Evolutionary conservation across 2,329 filamentous ascomycete species (phyloP).

Genomic region (Aspergillus novofumigatus): DNA sequence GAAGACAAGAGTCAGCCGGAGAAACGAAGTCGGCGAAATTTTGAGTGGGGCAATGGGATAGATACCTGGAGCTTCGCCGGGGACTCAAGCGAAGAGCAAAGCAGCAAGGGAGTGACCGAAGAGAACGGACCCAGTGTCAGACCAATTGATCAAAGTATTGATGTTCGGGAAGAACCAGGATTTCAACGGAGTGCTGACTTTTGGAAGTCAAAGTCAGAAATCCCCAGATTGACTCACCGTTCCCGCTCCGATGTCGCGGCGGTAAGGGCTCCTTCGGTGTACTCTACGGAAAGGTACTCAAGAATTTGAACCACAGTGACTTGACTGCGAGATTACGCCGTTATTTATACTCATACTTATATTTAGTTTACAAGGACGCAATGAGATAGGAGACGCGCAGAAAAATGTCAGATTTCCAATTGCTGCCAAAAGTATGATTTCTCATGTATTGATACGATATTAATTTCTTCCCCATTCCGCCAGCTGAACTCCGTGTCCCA

Average conservation of each 20-base stretch:
- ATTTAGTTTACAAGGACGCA: neutral
- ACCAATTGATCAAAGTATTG: neutral
- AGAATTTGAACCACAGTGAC: neutral
- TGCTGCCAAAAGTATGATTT: neutral
- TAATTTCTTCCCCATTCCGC: neutral
- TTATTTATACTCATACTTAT: neutral
- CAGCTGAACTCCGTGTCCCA: neutral
- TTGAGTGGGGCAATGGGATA: neutral
- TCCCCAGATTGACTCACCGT: constrained; percentile 14
- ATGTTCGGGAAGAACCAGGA: neutral
- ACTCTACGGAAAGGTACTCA: neutral
- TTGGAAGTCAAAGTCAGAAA: neutral
- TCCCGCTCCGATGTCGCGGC: constrained; percentile 18
- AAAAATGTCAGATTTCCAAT: neutral
- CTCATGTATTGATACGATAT: neutral
- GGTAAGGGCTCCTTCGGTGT: neutral
- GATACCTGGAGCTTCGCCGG: neutral
- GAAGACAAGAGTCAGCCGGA: neutral
- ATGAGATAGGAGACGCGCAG: neutral
- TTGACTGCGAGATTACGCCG: neutral
- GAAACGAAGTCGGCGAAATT: neutral
- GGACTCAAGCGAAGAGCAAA: constrained; percentile 1
- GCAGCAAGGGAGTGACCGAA: neutral
- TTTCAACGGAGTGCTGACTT: neutral
- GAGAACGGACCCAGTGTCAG: neutral